Base-by-base conservation (phyloP, 257 asterid genomes). In the Gentiana macrophylla region DNA sequence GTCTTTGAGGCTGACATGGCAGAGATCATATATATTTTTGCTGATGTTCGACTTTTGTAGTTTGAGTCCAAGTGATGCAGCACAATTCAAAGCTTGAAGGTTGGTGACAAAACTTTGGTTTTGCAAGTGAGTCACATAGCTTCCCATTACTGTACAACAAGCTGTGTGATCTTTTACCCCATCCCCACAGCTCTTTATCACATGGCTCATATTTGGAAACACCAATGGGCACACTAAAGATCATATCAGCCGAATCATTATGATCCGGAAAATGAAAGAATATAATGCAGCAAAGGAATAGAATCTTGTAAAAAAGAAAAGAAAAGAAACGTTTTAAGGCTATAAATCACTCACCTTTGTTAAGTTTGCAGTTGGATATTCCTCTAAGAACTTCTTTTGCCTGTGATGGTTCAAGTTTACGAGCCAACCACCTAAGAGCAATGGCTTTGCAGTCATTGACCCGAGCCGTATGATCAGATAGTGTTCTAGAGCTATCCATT, bases 21-120 rank as follows among this genome's bases (percentile, higher is more conserved):
- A 92, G 38, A 81, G 86, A 67, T 65, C 73, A 61, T 83, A 88
- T 54, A 88, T 77, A 66, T 92, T 77, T 69, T 72, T 57, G 49
- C 89, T 83, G 56, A 88, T 77, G 70, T 88, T 92, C 37, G 82
- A 94, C 69, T 71, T 83, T 69, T 79, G 79, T 55, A 92, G 59
- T 70, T 77, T 78, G 15, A 72, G 76, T 55, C 99, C 97, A 57
- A 92, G 88, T 10, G 83, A 83, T 35, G 97, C 79, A 33, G 99
- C 97, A 74, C 99, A 92, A 65, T 92, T 84, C 62, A 88, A 64
- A 61, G 97, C 99, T 71, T 92, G 99, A 81, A 92, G 79, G 81
- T 92, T 92, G 37, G 99, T 92, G 69, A 89, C 84, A 46, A 92
- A 85, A 74, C 91, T 86, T 79, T 92, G 99, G 69, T 84, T 80